Conservation (phyloP, 1,139 yeast genomes). For the Candida smagusa region DNA sequence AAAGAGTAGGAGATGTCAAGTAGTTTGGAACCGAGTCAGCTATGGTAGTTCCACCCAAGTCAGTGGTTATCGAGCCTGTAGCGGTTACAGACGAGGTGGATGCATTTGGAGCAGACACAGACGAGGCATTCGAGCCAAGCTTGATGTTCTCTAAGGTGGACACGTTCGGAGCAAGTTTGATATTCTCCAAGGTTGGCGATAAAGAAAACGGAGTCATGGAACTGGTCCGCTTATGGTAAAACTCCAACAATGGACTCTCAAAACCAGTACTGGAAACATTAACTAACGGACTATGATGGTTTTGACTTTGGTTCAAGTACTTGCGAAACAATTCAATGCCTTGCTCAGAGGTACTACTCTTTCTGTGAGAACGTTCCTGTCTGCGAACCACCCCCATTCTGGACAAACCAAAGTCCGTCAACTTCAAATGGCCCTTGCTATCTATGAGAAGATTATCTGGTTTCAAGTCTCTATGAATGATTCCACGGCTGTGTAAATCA, state of each 20-base stretch:
- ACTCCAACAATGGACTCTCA: constrained; percentile 34
- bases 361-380: constrained; percentile 46
- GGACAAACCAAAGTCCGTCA: constrained; percentile 93
- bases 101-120: no score
- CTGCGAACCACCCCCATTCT: constrained; percentile 86
- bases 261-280: constrained; percentile 15
- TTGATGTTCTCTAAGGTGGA: no score
- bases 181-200: constrained; percentile 42
- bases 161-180: constrained; percentile 11
- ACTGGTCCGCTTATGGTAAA: constrained; percentile 30
- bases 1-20: constrained; percentile 13
- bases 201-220: constrained; percentile 50
- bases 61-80: neutral
- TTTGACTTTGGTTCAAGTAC: constrained; percentile 19
- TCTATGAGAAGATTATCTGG: constrained; percentile 93
- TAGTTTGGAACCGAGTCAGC: constrained; percentile 4
- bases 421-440: constrained; percentile 78
- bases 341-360: constrained; percentile 45
- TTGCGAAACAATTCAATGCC: constrained; percentile 42
- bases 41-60: constrained; percentile 2
- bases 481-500: constrained; percentile 82
- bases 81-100: neutral
- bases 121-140: no score
- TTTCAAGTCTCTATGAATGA: constrained; percentile 90
- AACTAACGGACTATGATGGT: constrained; percentile 18